Base-by-base conservation (phyloP, 2,329 filamentous ascomycete genomes). In the Fusarium sp. region DNA sequence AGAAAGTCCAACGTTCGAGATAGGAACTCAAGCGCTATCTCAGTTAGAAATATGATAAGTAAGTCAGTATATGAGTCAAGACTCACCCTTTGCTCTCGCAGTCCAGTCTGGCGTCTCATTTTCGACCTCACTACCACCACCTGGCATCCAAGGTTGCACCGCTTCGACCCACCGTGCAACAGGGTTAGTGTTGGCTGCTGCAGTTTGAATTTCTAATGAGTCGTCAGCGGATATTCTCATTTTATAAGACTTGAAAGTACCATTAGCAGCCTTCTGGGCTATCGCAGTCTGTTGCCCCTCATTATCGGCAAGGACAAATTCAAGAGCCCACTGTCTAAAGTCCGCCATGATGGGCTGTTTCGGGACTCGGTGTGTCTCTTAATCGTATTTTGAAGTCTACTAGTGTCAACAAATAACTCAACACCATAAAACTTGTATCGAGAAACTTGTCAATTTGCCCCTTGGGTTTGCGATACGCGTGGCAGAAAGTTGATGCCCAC, bases 141-240 rank as follows among this genome's bases (percentile, higher is more conserved):
- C 78, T 17, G 81, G 82, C 79, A 87, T 85, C 85, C 85, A 87
- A 54, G 80, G 81, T 67, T 84, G 81, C 55, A 87, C 83, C 35
- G 85, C 84, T 43, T 85, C 82, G 27, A 86, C 85, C 85, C 85
- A 87, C 71, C 84, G 82, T 17, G 83, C 83, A 41, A 87, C 79
- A 5, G 82, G 79, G 46, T 82, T 79, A 46, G 82, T 80, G 66
- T 76, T 80, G 39, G 81, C 76, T 0, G 80, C 67, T 10, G 82
- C 78, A 54, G 74, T 76, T 72, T 85, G 77, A 21, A 87, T 84
- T 62, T 81, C 83, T 84, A 21, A 23, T 8, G 39, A 33, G 25
- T 13, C 11, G 58, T 75, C 37, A 74, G 57, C 54, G 1, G 47
- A 25, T n/a, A 14, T 29, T n/a, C 29, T 11, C 21, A 10, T 25